These are phyloP conservation scores for Brassica napus DNA, from an alignment of 345 rosid species.

Conservation along the genomic window Da-Ae NC_063443.1:18742001-18742500, in stretches of 20 bases:
- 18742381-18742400: conserved; percentile 92
- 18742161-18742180: conserved; percentile 69
- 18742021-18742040: conserved; percentile 89
- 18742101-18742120: conserved; percentile 18
- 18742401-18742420: conserved; percentile 68
- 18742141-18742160: conserved; percentile 15
- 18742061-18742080: conserved; percentile 97
- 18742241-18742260: conserved; percentile 88
- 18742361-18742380: conserved; percentile 73
- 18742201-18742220: conserved; percentile 95
- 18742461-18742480: conserved; percentile 13
- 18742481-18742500: not conserved
- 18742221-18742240: conserved; percentile 85
- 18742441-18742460: conserved; percentile 36
- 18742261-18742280: conserved; percentile 34
- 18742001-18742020: conserved; percentile 89
- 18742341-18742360: conserved; percentile 55
- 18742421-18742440: conserved; percentile 80
- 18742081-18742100: conserved; percentile 86
- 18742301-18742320: conserved; percentile 14
- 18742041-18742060: conserved; percentile 96
- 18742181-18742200: conserved; percentile 91
- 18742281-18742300: not conserved
- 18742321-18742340: not conserved
- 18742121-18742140: conserved; percentile 16